Percentiles rank a stretch among this genome's conserved stretches.
Conservation (phyloP, 306 rosid species). For the Malus fusca region DNA sequence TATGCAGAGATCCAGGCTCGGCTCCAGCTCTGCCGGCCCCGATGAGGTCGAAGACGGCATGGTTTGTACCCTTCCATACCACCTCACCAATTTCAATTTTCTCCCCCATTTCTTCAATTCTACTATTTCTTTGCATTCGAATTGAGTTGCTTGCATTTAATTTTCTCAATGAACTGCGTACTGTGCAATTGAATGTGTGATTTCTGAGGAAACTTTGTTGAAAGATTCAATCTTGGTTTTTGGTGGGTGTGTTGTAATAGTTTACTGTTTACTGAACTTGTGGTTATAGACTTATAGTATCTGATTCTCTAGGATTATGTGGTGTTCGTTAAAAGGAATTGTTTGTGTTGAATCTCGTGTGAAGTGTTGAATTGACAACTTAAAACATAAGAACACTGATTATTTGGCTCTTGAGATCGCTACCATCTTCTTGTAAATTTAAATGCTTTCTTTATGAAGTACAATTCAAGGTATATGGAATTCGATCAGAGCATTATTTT, state of each 20-base stretch:
- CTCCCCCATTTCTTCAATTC: background rate
- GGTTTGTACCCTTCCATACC: constrained; percentile 98
- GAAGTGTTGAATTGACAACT: background rate
- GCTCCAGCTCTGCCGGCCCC: constrained; percentile 82
- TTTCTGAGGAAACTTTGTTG: background rate
- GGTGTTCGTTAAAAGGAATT: background rate
- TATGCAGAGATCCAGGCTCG: constrained; percentile 90
- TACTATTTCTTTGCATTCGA: background rate
- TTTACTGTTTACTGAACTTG: background rate
- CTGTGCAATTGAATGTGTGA: background rate
- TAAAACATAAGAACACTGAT: background rate
- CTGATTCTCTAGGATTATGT: background rate
- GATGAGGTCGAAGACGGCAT: constrained; percentile 97
- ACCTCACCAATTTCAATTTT: background rate
- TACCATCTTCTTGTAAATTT: background rate
- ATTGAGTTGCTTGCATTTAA: background rate
- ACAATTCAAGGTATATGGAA: background rate
- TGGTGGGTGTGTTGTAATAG: background rate
- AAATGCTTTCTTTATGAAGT: background rate
- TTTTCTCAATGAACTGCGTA: background rate
- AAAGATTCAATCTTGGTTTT: background rate
- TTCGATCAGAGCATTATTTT: background rate
- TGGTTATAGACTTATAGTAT: background rate
- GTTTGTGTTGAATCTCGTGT: background rate
- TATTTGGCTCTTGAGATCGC: background rate